Percentiles rank a stretch among this genome's conserved stretches.
phyloP scores from a whole-genome alignment of 176 grass and related monocot genomes.

The Oryza rufipogon region DNA sequence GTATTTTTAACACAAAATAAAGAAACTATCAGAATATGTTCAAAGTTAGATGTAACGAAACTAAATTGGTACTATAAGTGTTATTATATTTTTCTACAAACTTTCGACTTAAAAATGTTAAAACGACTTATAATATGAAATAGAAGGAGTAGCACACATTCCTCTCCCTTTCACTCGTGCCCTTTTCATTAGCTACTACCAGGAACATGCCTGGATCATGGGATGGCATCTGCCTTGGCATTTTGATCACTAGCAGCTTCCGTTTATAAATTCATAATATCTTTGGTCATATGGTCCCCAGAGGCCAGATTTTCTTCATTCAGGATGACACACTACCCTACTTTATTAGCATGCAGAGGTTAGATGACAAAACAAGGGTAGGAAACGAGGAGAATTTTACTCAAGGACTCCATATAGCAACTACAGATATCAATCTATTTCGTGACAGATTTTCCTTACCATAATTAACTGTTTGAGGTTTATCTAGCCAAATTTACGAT shows the following conservation, averaged over 20 bases:
- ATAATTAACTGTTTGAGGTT: no score
- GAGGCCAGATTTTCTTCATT: neutral
- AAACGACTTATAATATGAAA: no score
- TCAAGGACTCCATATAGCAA: neutral
- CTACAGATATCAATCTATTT: neutral
- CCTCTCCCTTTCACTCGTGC: neutral
- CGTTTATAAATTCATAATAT: neutral
- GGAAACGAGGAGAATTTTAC: neutral
- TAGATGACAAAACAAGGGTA: neutral
- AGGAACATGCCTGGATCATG: conserved; percentile 6
- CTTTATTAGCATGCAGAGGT: neutral
- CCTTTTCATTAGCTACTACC: neutral
- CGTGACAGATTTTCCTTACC: neutral
- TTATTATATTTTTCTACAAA: no score
- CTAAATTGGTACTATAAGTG: no score
- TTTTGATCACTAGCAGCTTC: neutral
- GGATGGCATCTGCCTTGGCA: neutral
- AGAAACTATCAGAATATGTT: no score
- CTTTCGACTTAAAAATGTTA: no score
- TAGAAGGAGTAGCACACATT: neutral
- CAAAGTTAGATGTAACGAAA: no score
- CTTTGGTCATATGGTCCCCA: neutral
- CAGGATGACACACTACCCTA: neutral
- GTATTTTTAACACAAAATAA: no score
- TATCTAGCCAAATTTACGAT: no score